Conservation (phyloP, 2,329 filamentous ascomycete genomes). For the Herpotrichia juniperi region DNA sequence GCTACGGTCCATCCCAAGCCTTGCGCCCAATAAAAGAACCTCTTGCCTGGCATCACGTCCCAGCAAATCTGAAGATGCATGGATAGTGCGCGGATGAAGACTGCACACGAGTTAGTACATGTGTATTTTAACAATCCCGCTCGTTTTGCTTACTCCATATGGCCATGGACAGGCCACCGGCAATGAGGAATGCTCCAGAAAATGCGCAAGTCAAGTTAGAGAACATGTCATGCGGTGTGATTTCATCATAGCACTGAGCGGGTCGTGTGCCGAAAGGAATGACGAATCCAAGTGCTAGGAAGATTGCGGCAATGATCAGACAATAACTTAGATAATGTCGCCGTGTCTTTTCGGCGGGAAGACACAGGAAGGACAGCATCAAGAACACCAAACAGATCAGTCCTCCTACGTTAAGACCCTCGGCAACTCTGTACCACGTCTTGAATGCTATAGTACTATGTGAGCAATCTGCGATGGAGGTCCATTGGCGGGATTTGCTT, state of each 20-base stretch:
- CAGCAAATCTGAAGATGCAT: constrained; percentile 98
- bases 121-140: background rate
- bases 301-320: constrained; percentile 73
- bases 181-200: constrained; percentile 83
- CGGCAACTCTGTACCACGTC: constrained; percentile 68
- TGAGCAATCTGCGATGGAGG: constrained; percentile 8
- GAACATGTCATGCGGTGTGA: constrained; percentile 93
- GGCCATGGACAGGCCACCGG: constrained; percentile 82
- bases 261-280: constrained; percentile 81
- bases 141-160: constrained; percentile 70
- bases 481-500: constrained; percentile 20
- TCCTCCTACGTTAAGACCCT: constrained; percentile 81
- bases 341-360: constrained; percentile 88
- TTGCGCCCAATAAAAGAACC: constrained; percentile 87
- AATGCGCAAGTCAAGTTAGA: constrained; percentile 82
- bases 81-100: constrained; percentile 86
- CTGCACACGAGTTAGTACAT: constrained; percentile 34
- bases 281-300: constrained; percentile 89
- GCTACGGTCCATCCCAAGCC: constrained; percentile 84
- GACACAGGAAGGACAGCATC: constrained; percentile 75
- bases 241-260: constrained; percentile 82
- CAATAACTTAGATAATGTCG: constrained; percentile 94
- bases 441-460: constrained; percentile 52
- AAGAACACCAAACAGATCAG: constrained; percentile 76
- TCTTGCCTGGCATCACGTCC: constrained; percentile 86